Evolutionary conservation across 2,329 filamentous ascomycete species (phyloP).

Genomic region (Sordariomycetes sp.): DNA sequence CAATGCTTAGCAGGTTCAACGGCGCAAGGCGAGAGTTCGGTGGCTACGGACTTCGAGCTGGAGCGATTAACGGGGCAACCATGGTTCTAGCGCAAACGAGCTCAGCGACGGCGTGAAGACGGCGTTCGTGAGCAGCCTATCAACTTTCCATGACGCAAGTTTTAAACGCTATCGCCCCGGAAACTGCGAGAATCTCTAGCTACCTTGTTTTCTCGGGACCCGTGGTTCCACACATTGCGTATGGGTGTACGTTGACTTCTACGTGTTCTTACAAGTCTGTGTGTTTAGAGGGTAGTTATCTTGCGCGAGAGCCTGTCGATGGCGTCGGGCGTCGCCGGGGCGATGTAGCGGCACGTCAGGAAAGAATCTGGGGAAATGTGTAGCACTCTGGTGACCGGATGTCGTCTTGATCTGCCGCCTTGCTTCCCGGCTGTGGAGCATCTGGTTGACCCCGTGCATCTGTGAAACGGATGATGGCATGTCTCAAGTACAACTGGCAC

Average conservation of each 20-base stretch:
- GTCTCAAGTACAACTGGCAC: background rate
- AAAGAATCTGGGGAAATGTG: background rate
- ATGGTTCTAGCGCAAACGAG: background rate
- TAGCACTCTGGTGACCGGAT: background rate
- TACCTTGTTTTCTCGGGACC: background rate
- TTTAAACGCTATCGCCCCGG: background rate
- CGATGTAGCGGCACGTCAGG: background rate
- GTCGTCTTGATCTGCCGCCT: background rate
- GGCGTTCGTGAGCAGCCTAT: background rate
- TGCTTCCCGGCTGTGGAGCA: background rate
- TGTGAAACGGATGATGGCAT: background rate
- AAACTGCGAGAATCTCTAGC: background rate
- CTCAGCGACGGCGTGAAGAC: background rate
- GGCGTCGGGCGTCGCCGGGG: too few species aligned
- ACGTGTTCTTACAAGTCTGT: too few species aligned
- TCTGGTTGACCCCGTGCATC: background rate
- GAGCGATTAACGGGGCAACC: background rate
- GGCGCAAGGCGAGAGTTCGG: too few species aligned
- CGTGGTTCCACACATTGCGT: background rate
- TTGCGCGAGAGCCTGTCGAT: too few species aligned
- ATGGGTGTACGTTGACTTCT: too few species aligned
- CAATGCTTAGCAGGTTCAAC: too few species aligned
- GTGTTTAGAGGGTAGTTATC: too few species aligned
- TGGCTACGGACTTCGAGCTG: background rate
- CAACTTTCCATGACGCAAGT: background rate